Conservation (phyloP, 1,284 basidiomycete species). For the Xanthoconium separans region DNA sequence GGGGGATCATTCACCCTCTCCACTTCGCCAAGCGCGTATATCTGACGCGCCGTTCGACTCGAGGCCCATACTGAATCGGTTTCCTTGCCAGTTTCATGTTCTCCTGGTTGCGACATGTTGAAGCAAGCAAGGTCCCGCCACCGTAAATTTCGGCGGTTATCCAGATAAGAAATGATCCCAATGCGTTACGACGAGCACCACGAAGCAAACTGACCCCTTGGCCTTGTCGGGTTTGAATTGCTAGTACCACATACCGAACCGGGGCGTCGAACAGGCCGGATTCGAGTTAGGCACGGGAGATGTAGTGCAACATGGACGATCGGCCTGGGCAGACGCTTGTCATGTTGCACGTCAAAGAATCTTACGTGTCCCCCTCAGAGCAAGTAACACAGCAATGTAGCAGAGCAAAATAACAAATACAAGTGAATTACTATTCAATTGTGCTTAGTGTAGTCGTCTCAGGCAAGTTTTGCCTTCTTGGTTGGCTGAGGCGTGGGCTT, state of each 20-base stretch:
- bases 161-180: too few species aligned
- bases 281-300: too few species aligned
- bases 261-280: too few species aligned
- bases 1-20: constrained; percentile 65
- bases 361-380: not conserved
- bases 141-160: too few species aligned
- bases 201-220: too few species aligned
- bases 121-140: too few species aligned
- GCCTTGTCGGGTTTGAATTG: too few species aligned
- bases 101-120: constrained; percentile 24
- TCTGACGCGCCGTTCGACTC: constrained; percentile 76
- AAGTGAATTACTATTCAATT: constrained; percentile 31
- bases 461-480: constrained; percentile 64
- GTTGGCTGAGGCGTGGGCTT: constrained; percentile 59
- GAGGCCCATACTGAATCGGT: constrained; percentile 78
- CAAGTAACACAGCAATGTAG: constrained; percentile 30
- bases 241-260: too few species aligned
- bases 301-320: too few species aligned
- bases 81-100: constrained; percentile 28
- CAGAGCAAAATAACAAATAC: constrained; percentile 31
- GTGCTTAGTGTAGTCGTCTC: constrained; percentile 28
- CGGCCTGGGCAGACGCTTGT: too few species aligned
- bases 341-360: too few species aligned
- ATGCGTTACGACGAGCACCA: too few species aligned
- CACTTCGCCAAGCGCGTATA: constrained; percentile 76